Conservation (phyloP, 2,329 filamentous ascomycete genomes). For the Penicillium expansum region DNA sequence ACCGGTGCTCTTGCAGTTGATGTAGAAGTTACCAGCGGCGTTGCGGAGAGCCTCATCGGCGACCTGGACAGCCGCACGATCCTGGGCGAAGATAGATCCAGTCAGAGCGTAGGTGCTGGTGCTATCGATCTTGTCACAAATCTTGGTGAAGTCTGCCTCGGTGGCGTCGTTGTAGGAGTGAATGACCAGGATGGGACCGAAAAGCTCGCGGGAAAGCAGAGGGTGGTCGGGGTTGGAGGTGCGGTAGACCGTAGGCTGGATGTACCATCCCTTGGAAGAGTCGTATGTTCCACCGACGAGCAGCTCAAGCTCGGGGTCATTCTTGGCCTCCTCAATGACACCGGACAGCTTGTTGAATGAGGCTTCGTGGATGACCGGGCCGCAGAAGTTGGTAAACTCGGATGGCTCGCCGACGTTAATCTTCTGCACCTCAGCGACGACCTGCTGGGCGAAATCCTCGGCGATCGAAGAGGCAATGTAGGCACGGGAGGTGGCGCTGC, state of each 20-base stretch:
- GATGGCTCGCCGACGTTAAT: conserved; percentile 70
- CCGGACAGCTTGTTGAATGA: conserved; percentile 77
- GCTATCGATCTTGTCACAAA: conserved; percentile 52
- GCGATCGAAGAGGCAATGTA: conserved; percentile 76
- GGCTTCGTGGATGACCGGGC: conserved; percentile 78
- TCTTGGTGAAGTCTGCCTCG: conserved; percentile 56
- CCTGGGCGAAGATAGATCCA: conserved; percentile 44
- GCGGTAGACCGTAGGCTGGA: conserved; percentile 78
- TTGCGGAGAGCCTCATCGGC: conserved; percentile 39
- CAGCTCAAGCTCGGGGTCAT: conserved; percentile 68
- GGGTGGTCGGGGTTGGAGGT: conserved; percentile 71
- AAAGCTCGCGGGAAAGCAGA: conserved; percentile 74
- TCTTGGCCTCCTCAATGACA: conserved; percentile 77
- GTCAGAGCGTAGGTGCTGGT: conserved; percentile 45
- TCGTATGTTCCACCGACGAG: conserved; percentile 76
- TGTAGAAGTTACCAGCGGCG: conserved; percentile 44
- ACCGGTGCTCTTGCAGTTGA: conserved; percentile 58
- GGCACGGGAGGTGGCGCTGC: conserved; percentile 75
- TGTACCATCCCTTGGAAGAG: conserved; percentile 74
- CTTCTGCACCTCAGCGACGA: conserved; percentile 66
- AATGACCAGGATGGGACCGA: conserved; percentile 71
- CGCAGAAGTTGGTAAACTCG: conserved; percentile 75
- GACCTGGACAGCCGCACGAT: conserved; percentile 35
- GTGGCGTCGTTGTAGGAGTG: conserved; percentile 74
- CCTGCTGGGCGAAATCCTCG: conserved; percentile 65